phyloP scores from a whole-genome alignment of 2,329 filamentous ascomycete species.

The Alternaria longipes region DNA sequence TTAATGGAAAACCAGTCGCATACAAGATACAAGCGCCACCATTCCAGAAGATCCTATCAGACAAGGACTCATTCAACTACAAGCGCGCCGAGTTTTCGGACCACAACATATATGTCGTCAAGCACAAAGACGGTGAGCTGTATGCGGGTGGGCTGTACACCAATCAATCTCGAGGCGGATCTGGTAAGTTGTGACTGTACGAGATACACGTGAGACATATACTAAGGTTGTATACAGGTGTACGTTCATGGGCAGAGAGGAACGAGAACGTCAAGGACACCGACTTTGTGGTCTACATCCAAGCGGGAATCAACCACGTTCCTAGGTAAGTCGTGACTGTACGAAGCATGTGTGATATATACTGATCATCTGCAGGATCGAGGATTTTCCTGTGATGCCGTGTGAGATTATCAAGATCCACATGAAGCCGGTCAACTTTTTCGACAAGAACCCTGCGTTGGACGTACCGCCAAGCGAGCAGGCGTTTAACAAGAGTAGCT shows the following conservation, averaged over 20 bases:
- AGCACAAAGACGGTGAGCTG: conserved; percentile 66
- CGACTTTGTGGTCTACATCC: conserved; percentile 66
- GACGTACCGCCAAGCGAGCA: conserved; percentile 66
- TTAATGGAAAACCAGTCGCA: conserved; percentile 59
- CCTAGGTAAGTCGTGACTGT: conserved; percentile 41
- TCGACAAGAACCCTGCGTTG: conserved; percentile 65
- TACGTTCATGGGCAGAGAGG: conserved; percentile 60
- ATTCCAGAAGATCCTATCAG: conserved; percentile 62
- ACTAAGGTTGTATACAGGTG: conserved; percentile 22
- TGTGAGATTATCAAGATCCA: conserved; percentile 66
- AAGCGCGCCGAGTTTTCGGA: conserved; percentile 68
- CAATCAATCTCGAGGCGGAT: conserved; percentile 65
- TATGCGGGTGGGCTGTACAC: conserved; percentile 69
- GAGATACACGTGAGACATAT: no score
- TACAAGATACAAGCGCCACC: conserved; percentile 61
- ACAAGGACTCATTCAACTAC: conserved; percentile 63
- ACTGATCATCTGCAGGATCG: conserved; percentile 41
- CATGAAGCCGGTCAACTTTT: conserved; percentile 68
- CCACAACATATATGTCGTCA: conserved; percentile 67
- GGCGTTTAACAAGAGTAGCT: conserved; percentile 55
- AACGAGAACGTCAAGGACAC: conserved; percentile 64
- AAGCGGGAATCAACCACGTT: conserved; percentile 67
- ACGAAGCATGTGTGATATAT: no score
- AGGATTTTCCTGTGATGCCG: conserved; percentile 51
- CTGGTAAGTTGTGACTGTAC: conserved; percentile 33